A percentile compares a stretch with the other conserved stretches of the same genome.
These are phyloP conservation scores for Leccinum subrobustum DNA, from an alignment of 1,284 basidiomycete species.

Conservation along the genomic window DNA sequence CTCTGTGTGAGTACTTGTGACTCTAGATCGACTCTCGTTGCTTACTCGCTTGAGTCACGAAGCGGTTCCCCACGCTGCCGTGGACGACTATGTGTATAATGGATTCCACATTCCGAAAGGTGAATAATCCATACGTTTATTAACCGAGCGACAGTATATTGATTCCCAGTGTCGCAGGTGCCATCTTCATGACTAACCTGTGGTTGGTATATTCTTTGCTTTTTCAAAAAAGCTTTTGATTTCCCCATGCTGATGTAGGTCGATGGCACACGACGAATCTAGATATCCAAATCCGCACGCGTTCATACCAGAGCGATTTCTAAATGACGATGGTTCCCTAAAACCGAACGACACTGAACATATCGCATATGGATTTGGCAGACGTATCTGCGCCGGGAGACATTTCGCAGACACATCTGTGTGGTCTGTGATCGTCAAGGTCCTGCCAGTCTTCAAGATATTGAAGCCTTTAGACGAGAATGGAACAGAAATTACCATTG, in stretches of 20 bases:
- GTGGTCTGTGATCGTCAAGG: constrained; percentile 18
- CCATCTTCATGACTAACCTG: constrained; percentile 4
- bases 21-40: background rate
- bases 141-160: background rate
- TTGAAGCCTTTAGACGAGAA: constrained; percentile 5
- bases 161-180: background rate
- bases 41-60: background rate
- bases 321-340: constrained; percentile 19
- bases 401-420: constrained; percentile 20
- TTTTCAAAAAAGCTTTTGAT: background rate
- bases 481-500: constrained; percentile 9
- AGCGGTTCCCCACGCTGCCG: constrained; percentile 10
- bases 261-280: constrained; percentile 19
- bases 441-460: constrained; percentile 16
- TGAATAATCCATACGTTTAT: background rate
- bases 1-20: constrained; percentile 10
- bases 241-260: constrained; percentile 6
- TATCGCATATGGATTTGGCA: constrained; percentile 23
- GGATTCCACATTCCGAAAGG: constrained; percentile 12
- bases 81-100: background rate
- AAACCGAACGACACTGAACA: constrained; percentile 16
- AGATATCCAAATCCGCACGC: constrained; percentile 17
- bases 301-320: constrained; percentile 20
- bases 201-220: background rate
- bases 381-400: constrained; percentile 18